These are phyloP conservation scores for Phytophthora aleatoria DNA, from an alignment of 352 stramenopile species.

Conservation along the genomic window DNA sequence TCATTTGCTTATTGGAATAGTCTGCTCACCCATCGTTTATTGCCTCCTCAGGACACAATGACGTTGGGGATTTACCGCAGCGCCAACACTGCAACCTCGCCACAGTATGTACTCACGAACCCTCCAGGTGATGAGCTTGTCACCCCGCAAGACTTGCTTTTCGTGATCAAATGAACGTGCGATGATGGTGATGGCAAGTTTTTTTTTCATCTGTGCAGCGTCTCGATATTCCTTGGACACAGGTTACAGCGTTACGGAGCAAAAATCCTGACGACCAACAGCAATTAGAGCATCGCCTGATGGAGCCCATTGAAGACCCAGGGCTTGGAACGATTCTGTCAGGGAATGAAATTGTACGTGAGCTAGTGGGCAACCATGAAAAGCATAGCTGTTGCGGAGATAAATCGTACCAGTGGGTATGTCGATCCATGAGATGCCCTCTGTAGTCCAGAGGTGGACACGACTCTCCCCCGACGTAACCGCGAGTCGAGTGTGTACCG, in stretches of 20 bases:
- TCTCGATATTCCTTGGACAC: neutral
- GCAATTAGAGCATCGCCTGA: slow-evolving; percentile 53
- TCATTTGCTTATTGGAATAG: neutral
- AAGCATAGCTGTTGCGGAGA: too few relatives aligned
- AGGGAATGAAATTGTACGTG: neutral
- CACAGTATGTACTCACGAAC: slow-evolving; percentile 70
- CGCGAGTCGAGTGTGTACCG: slow-evolving; percentile 47
- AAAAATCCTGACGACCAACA: slow-evolving; percentile 74
- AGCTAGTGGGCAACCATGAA: neutral
- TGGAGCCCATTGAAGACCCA: slow-evolving; percentile 72
- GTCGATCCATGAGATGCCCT: slow-evolving; percentile 76
- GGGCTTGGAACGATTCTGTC: slow-evolving; percentile 68
- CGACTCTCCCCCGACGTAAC: slow-evolving; percentile 66
- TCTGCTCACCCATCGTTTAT: slow-evolving; percentile 11
- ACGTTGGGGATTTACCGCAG: slow-evolving; percentile 62
- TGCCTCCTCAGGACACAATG: slow-evolving; percentile 53
- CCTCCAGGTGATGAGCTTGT: slow-evolving; percentile 64
- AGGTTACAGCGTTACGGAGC: slow-evolving; percentile 54
- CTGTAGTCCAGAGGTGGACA: slow-evolving; percentile 71
- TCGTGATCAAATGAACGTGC: slow-evolving; percentile 62
- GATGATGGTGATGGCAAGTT: neutral
- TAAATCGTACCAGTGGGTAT: slow-evolving; percentile 51
- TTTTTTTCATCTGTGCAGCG: too few relatives aligned
- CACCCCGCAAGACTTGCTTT: slow-evolving; percentile 62
- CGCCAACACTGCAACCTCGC: slow-evolving; percentile 39